Evolutionary conservation across 352 stramenopile genomes (phyloP).

Genomic region (Pythium graminicola): DNA sequence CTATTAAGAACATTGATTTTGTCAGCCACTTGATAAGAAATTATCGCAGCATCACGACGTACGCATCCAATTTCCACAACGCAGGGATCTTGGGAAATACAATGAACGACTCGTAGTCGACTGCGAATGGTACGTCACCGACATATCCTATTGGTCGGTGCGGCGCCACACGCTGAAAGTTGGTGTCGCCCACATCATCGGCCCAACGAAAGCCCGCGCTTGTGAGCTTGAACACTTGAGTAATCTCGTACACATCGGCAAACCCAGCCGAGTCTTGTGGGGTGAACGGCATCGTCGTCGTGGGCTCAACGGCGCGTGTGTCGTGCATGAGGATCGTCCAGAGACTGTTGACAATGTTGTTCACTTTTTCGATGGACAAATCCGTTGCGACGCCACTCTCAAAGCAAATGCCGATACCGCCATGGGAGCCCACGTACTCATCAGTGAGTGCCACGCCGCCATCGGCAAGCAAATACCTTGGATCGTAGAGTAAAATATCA

Average conservation of each 20-base stretch:
- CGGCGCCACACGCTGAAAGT: constrained; percentile 48
- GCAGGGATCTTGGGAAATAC: constrained; percentile 59
- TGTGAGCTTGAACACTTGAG: constrained; percentile 58
- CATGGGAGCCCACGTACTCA: constrained; percentile 55
- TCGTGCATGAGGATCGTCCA: constrained; percentile 47
- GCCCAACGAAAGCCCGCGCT: constrained; percentile 48
- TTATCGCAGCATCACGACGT: constrained; percentile 26
- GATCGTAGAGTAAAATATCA: constrained; percentile 60
- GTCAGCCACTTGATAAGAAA: too few species aligned
- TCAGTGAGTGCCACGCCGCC: constrained; percentile 58
- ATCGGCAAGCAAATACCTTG: constrained; percentile 44
- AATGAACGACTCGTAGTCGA: constrained; percentile 56
- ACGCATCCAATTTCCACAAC: constrained; percentile 53
- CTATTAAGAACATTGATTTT: too few species aligned
- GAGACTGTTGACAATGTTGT: constrained; percentile 34
- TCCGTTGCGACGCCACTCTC: constrained; percentile 61
- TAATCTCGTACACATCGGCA: constrained; percentile 41
- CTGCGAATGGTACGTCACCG: constrained; percentile 32
- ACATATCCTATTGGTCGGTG: constrained; percentile 42
- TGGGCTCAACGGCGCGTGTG: constrained; percentile 26
- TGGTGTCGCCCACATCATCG: constrained; percentile 41
- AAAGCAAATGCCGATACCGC: constrained; percentile 59
- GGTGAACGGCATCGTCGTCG: background rate
- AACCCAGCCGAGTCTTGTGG: background rate
- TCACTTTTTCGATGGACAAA: constrained; percentile 39